A percentile compares a stretch with the other conserved stretches of the same genome.
Evolutionary conservation across 2,329 filamentous ascomycete genomes (phyloP).

Genomic region (Geoglossum cookeanum): DNA sequence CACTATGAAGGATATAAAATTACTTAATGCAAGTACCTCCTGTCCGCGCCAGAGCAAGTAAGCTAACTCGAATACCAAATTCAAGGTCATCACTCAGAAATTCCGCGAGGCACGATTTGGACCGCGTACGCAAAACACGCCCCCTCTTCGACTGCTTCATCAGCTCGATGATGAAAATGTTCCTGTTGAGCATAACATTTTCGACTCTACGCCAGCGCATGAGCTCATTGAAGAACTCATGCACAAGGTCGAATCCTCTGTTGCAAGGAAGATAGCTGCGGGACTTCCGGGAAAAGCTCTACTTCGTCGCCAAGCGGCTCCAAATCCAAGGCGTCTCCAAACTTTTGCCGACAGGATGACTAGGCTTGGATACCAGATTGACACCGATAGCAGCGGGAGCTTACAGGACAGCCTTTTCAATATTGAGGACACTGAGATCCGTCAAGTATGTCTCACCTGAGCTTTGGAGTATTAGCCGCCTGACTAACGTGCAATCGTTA

Average conservation of each 20-base stretch:
- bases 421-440: slow-evolving; percentile 69
- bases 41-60: too few relatives aligned
- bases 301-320: slow-evolving; percentile 66
- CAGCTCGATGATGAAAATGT: slow-evolving; percentile 97
- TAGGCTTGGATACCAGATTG: slow-evolving; percentile 74
- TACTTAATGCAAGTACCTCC: slow-evolving; percentile 42
- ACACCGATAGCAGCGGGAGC: slow-evolving; percentile 72
- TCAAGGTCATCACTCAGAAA: slow-evolving; percentile 58
- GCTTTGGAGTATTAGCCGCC: too few relatives aligned
- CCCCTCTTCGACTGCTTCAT: slow-evolving; percentile 73
- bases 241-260: slow-evolving; percentile 78
- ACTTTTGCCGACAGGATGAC: slow-evolving; percentile 89
- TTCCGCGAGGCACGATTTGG: slow-evolving; percentile 79
- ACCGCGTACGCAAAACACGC: slow-evolving; percentile 58
- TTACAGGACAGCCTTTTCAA: slow-evolving; percentile 92
- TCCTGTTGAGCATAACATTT: slow-evolving; percentile 89
- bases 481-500: slow-evolving; percentile 9
- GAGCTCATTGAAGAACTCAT: slow-evolving; percentile 90
- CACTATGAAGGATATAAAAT: slow-evolving; percentile 57
- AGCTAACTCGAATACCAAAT: background rate
- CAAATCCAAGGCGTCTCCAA: slow-evolving; percentile 72
- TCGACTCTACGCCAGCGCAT: slow-evolving; percentile 72
- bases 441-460: slow-evolving; percentile 37
- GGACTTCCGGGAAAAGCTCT: slow-evolving; percentile 83
- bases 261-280: slow-evolving; percentile 64